Base-by-base conservation (phyloP, 306 rosid genomes). In the Hippophae rhamnoides region DNA sequence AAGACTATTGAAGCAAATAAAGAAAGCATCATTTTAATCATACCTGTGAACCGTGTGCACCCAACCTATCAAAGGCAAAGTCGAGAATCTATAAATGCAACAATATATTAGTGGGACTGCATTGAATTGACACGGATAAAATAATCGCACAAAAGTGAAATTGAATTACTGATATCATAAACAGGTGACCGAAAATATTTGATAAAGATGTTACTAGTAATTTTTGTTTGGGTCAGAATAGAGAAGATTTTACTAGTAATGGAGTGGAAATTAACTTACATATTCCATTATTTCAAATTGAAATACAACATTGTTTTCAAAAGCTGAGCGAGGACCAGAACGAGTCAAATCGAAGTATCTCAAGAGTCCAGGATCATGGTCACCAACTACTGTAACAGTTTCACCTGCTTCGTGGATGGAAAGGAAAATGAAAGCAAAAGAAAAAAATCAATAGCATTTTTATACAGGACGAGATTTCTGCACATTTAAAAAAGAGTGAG, bases 241-340 rank as follows among this genome's bases (percentile, higher is more conserved):
- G 8, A 50, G 14, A 12, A 13, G 13, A 26, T 55, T 51, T 14
- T 12, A 12, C n/a, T 5, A 7, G 13, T 44, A 54, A 38, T 51
- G 26, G 7, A 52, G 56, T 7, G 12, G 58, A 44, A 64, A 54
- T 41, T 58, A 62, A 68, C 96, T 83, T 82, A 92, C 99, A 62
- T 88, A 88, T 92, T 88, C 96, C 99, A 92, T 92, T 61, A 84
- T 86, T 61, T 92, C 98, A 63, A 92, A 92, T 78, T 87, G 98
- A 69, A 67, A 79, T 54, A 82, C 84, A 74, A 82, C 88, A 62
- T 79, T 76, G 80, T 75, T 72, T 48, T 82, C 88, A 23, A 82
- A 82, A 67, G 88, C 84, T 2, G 82, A 79, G 42, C 82, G 88
- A 61, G 84, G 84, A 13, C 88, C 84, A 0, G 88, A 79, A 56